These are phyloP conservation scores for Uronychia binucleata DNA, from an alignment of 73 alveolate species.

Conservation along the genomic window DNA sequence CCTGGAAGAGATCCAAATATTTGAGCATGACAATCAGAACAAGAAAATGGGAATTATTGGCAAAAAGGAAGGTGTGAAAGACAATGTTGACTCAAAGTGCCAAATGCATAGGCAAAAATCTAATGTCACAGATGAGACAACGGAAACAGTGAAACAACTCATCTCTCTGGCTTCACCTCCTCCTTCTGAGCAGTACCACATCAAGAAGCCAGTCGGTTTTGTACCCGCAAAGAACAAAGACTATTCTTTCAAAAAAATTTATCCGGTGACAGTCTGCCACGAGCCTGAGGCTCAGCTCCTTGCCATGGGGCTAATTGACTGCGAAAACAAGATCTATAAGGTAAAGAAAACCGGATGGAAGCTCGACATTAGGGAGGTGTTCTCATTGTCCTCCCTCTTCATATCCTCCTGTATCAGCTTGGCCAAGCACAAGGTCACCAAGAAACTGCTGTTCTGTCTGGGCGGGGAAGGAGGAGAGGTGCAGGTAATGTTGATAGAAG, in stretches of 20 bases:
- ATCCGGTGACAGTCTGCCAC: constrained; percentile 39
- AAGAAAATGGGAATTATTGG: not conserved
- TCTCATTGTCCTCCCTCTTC: constrained; percentile 13
- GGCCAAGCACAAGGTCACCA: constrained; percentile 29
- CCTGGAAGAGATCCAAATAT: not conserved
- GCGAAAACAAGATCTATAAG: constrained; percentile 34
- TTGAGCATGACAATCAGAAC: not conserved
- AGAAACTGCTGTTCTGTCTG: constrained; percentile 26
- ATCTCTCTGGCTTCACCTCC: not conserved
- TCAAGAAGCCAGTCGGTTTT: not conserved
- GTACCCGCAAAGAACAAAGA: constrained; percentile 4
- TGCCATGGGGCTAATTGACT: constrained; percentile 50
- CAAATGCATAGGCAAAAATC: no score
- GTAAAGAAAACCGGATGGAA: constrained; percentile 31
- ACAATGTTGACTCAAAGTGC: no score
- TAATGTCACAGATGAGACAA: no score
- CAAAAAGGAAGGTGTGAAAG: no score
- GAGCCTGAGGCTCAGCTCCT: constrained; percentile 24
- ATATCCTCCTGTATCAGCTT: constrained; percentile 15
- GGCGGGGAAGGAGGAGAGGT: constrained; percentile 39
- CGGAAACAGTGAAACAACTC: not conserved
- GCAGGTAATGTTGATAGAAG: constrained; percentile 11
- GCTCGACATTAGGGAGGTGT: constrained; percentile 14
- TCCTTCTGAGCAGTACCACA: not conserved
- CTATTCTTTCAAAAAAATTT: constrained; percentile 30